Evolutionary conservation across 129 eudicot genomes (phyloP).

Genomic region (Pulicaria dysenterica): DNA sequence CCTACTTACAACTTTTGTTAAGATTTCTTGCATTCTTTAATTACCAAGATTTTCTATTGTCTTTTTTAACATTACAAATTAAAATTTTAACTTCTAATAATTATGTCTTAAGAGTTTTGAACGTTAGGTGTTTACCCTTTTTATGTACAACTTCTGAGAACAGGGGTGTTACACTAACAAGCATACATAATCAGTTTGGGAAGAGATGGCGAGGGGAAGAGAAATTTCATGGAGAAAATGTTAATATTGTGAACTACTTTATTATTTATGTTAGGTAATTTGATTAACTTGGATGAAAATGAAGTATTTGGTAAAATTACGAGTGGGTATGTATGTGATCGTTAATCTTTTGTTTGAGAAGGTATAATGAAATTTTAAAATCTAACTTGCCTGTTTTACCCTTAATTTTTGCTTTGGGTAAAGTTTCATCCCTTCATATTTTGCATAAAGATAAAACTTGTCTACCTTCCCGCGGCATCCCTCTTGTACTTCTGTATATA

Average conservation of each 20-base stretch:
- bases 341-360: background rate
- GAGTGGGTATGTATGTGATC: background rate
- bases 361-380: background rate
- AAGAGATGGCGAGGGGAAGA: background rate
- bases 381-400: background rate
- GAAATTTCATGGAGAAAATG: background rate
- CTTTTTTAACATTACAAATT: no score
- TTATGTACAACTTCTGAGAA: no score
- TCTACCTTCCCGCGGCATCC: background rate
- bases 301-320: constrained; percentile 1
- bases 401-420: background rate
- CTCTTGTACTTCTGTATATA: background rate
- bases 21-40: no score
- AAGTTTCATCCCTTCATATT: background rate
- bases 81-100: no score
- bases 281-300: background rate
- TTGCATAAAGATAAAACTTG: background rate
- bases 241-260: background rate
- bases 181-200: no score
- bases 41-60: no score
- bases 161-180: no score
- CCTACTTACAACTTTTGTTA: no score
- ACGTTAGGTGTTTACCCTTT: no score
- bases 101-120: no score
- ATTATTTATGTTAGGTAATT: background rate